Percentiles rank a stretch among this genome's conserved stretches.
Evolutionary conservation across 768 basidiomycete genomes (phyloP).

Genomic region (Macrolepiota dolichaula): DNA sequence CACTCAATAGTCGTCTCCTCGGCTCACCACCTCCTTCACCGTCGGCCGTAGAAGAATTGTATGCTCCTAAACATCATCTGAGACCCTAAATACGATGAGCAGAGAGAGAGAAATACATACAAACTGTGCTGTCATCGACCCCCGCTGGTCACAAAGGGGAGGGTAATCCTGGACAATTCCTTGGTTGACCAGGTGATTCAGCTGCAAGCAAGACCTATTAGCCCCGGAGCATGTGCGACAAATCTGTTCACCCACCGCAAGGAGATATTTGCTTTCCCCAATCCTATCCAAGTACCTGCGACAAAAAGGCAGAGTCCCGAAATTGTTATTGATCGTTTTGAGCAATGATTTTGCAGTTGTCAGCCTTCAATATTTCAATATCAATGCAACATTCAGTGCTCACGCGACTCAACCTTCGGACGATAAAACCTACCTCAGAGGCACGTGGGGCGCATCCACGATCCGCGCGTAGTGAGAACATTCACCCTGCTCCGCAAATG

Average conservation of each 20-base stretch:
- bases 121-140: constrained; percentile 93
- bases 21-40: constrained; percentile 79
- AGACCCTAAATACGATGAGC: background rate
- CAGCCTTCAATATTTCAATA: constrained; percentile 49
- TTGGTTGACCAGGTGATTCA: constrained; percentile 86
- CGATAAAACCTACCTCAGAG: constrained; percentile 56
- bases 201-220: constrained; percentile 35
- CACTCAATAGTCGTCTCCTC: constrained; percentile 75
- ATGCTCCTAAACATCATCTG: constrained; percentile 56
- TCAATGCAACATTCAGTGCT: background rate
- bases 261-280: constrained; percentile 90
- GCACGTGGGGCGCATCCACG: constrained; percentile 65
- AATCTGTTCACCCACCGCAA: constrained; percentile 60
- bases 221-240: background rate
- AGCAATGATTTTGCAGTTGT: constrained; percentile 84
- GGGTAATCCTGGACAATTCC: constrained; percentile 92
- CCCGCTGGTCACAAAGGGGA: constrained; percentile 81
- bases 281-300: constrained; percentile 89
- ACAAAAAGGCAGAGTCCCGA: constrained; percentile 95
- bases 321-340: constrained; percentile 85
- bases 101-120: constrained; percentile 36
- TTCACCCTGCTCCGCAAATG: constrained; percentile 59
- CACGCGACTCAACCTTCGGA: background rate
- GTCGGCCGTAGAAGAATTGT: constrained; percentile 84
- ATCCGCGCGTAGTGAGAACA: constrained; percentile 90